These are phyloP conservation scores for Lentinula boryana DNA, from an alignment of 768 basidiomycete species.

Conservation along the genomic window DNA sequence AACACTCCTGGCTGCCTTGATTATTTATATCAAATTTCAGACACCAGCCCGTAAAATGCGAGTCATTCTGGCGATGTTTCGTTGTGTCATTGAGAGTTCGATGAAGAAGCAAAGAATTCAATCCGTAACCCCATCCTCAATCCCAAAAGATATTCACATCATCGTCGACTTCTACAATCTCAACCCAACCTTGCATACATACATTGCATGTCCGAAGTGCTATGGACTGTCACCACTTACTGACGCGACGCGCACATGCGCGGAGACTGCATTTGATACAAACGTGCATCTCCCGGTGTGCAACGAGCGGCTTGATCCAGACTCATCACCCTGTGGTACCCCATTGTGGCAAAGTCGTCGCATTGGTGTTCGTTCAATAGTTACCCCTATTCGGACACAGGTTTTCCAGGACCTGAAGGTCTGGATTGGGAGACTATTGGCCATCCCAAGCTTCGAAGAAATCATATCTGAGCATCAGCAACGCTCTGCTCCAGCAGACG, in stretches of 20 bases:
- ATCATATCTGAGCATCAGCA: neutral
- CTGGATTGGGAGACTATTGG: neutral
- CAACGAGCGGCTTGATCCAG: neutral
- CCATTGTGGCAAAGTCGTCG: neutral
- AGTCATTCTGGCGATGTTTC: neutral
- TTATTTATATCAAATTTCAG: neutral
- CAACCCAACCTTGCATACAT: neutral
- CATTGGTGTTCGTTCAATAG: neutral
- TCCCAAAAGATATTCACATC: neutral
- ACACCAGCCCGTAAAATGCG: neutral
- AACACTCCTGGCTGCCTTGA: neutral
- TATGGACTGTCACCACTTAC: neutral
- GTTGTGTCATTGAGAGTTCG: neutral
- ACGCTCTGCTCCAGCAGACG: no score
- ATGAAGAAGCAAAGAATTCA: neutral
- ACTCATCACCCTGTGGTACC: neutral
- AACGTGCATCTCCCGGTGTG: neutral
- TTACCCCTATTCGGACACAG: neutral
- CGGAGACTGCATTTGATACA: neutral
- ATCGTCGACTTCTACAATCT: neutral
- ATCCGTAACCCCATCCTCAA: neutral
- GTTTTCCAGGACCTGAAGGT: neutral
- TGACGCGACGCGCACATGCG: neutral
- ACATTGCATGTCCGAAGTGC: neutral
- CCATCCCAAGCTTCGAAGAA: neutral